These are phyloP conservation scores for Barbatosphaeria neglecta DNA, from an alignment of 495 filamentous ascomycete genomes.

Conservation along the genomic window DNA sequence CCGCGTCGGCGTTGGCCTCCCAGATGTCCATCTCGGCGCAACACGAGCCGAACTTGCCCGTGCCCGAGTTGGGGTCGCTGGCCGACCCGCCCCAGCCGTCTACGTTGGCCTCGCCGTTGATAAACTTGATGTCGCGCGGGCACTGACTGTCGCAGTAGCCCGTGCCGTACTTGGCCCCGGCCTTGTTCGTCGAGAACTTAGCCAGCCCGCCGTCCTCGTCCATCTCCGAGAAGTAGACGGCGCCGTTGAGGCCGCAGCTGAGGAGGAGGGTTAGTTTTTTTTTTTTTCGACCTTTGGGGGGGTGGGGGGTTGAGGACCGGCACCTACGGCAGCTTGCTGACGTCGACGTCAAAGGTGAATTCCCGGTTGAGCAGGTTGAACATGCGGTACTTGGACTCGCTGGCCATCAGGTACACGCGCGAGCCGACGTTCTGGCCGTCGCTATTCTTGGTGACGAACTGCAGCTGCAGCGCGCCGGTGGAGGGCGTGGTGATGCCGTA, in stretches of 20 bases:
- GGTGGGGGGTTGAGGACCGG: not conserved
- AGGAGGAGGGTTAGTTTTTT: not conserved
- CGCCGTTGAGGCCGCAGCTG: slow-evolving; percentile 57
- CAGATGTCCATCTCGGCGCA: slow-evolving; percentile 62
- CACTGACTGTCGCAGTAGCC: slow-evolving; percentile 66
- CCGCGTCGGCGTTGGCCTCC: slow-evolving; percentile 53
- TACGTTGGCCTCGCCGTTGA: slow-evolving; percentile 48
- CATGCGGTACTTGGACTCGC: slow-evolving; percentile 45
- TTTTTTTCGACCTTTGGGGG: not conserved
- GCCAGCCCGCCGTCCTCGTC: slow-evolving; percentile 48
- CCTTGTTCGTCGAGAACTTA: slow-evolving; percentile 44
- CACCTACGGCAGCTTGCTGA: slow-evolving; percentile 40
- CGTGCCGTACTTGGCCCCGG: slow-evolving; percentile 58
- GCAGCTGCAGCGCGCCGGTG: slow-evolving; percentile 40
- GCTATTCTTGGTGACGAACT: slow-evolving; percentile 44
- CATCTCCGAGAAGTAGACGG: slow-evolving; percentile 58
- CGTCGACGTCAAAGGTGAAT: slow-evolving; percentile 61
- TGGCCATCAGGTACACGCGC: slow-evolving; percentile 49
- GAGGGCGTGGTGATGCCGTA: slow-evolving; percentile 48
- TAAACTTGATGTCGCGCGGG: slow-evolving; percentile 56
- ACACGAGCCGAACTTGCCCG: slow-evolving; percentile 49
- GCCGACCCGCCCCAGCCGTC: slow-evolving; percentile 41
- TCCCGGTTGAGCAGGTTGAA: slow-evolving; percentile 56
- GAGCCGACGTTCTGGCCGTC: slow-evolving; percentile 48
- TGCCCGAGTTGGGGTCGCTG: slow-evolving; percentile 42